A percentile compares a stretch with the other conserved stretches of the same genome.
phyloP scores from a whole-genome alignment of 495 filamentous ascomycete genomes.

The Neurospora hispaniola region DNA sequence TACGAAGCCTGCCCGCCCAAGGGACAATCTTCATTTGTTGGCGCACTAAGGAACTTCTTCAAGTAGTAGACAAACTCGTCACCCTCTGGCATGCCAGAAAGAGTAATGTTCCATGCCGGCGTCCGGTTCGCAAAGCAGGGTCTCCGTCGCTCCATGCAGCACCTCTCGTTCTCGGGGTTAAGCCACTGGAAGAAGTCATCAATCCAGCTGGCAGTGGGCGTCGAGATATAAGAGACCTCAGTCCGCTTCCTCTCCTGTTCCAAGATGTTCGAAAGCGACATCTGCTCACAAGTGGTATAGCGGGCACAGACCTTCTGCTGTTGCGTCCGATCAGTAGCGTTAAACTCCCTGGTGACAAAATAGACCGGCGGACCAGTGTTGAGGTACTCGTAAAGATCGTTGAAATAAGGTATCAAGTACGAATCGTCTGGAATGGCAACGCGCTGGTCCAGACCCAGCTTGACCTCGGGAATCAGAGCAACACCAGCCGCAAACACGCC shows the following conservation, averaged over 20 bases:
- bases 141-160: constrained; percentile 56
- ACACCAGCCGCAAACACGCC: constrained; percentile 79
- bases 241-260: constrained; percentile 88
- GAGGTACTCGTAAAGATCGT: constrained; percentile 89
- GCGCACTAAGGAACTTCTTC: constrained; percentile 67
- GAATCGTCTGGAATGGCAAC: constrained; percentile 89
- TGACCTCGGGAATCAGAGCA: constrained; percentile 70
- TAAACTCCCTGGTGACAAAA: constrained; percentile 77
- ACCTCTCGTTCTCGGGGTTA: constrained; percentile 70
- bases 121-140: constrained; percentile 67
- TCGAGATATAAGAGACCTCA: constrained; percentile 82
- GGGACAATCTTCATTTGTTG: constrained; percentile 73
- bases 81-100: constrained; percentile 86
- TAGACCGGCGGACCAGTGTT: constrained; percentile 89
- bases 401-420: constrained; percentile 88
- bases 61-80: constrained; percentile 80
- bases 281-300: constrained; percentile 74
- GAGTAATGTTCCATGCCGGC: constrained; percentile 76
- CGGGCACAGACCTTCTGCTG: constrained; percentile 87
- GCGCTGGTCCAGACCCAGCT: constrained; percentile 85
- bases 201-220: constrained; percentile 89
- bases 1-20: constrained; percentile 83
- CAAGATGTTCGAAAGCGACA: constrained; percentile 75
- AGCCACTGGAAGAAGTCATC: constrained; percentile 96
- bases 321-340: constrained; percentile 58